These are phyloP conservation scores for Pestalotiopsis sp. DNA, from an alignment of 2,329 filamentous ascomycete genomes.

Conservation along the genomic window DNA sequence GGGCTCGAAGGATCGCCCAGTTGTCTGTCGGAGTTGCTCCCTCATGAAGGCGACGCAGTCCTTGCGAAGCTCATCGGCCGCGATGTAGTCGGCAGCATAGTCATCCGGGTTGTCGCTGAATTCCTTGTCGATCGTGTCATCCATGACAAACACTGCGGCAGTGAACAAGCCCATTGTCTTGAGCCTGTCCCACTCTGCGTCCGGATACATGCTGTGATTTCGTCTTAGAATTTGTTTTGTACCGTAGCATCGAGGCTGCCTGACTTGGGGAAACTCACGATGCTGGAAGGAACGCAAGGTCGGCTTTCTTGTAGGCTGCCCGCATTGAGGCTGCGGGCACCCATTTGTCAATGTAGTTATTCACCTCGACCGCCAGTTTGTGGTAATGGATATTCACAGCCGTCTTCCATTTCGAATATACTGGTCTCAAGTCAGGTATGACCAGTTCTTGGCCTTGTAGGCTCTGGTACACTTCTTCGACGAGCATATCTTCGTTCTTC, in stretches of 20 bases:
- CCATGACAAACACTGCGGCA: conserved; percentile 20
- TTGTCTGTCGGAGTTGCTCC: background rate
- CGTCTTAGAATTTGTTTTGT: background rate
- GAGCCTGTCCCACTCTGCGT: conserved; percentile 16
- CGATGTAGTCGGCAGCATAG: conserved; percentile 19
- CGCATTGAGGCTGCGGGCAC: conserved; percentile 15
- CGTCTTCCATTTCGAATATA: conserved; percentile 17
- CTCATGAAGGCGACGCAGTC: conserved; percentile 15
- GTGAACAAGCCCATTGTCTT: conserved; percentile 20
- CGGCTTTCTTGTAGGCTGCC: conserved; percentile 17
- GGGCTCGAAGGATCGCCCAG: background rate
- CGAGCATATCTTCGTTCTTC: background rate
- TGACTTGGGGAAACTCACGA: conserved; percentile 11
- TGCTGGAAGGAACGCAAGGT: conserved; percentile 20
- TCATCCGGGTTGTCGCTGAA: conserved; percentile 16
- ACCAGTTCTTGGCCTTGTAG: conserved; percentile 11
- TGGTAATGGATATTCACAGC: conserved; percentile 17
- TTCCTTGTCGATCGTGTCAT: conserved; percentile 22
- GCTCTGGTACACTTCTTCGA: conserved; percentile 1
- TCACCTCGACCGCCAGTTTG: conserved; percentile 13
- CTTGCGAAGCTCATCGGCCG: conserved; percentile 17
- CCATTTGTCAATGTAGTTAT: conserved; percentile 18
- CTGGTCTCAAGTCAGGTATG: conserved; percentile 19
- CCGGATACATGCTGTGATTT: conserved; percentile 16
- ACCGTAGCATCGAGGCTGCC: background rate